Evolutionary conservation across 1,284 basidiomycete species (phyloP).

Genomic region (Ceratobasidium sp.): DNA sequence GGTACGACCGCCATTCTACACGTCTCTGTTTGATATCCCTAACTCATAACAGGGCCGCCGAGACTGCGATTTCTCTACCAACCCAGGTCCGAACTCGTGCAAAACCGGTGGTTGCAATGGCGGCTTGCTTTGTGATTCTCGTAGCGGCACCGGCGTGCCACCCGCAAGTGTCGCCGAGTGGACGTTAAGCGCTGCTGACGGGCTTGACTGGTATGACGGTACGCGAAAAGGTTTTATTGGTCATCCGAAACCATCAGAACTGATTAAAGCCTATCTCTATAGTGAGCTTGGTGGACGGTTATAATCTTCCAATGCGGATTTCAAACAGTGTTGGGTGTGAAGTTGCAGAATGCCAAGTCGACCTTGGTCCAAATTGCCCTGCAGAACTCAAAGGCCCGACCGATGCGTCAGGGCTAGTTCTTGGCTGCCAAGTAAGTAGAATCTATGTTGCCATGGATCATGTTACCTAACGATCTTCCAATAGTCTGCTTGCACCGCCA

Average conservation of each 20-base stretch:
- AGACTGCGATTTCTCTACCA: constrained; percentile 53
- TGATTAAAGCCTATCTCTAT: constrained; percentile 58
- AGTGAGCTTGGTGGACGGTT: constrained; percentile 52
- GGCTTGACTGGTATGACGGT: constrained; percentile 51
- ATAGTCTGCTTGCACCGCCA: neutral
- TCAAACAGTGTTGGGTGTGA: constrained; percentile 46
- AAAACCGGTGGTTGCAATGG: constrained; percentile 47
- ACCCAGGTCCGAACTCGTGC: constrained; percentile 37
- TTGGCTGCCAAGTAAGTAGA: constrained; percentile 64
- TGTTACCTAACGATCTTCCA: constrained; percentile 66
- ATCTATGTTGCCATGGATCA: constrained; percentile 55
- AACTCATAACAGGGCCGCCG: constrained; percentile 54
- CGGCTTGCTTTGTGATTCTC: constrained; percentile 48
- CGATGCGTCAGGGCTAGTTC: constrained; percentile 65
- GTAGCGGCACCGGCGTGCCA: constrained; percentile 51
- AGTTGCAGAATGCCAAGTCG: constrained; percentile 47
- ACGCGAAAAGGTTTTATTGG: no score
- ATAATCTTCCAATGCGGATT: constrained; percentile 52
- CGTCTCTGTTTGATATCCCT: neutral
- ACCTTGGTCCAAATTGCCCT: constrained; percentile 55
- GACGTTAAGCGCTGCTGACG: constrained; percentile 38
- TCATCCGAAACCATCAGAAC: constrained; percentile 55
- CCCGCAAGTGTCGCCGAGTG: constrained; percentile 52
- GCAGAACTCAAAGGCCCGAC: constrained; percentile 63
- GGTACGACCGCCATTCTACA: constrained; percentile 37